Evolutionary conservation across 2,329 filamentous ascomycete species (phyloP).

Genomic region (Penicillium brevicompactum): DNA sequence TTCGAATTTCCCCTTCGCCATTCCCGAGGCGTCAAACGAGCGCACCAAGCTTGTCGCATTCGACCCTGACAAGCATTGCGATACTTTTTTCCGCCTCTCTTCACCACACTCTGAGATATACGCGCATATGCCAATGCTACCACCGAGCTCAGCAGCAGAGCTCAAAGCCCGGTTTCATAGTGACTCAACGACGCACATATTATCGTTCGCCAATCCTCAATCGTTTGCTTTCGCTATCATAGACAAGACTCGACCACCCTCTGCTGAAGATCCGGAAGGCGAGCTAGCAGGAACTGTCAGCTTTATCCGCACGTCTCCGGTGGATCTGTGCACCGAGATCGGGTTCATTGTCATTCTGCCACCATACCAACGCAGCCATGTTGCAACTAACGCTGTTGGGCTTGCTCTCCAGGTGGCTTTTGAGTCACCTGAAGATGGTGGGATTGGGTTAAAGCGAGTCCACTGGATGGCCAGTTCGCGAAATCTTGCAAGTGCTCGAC

Average conservation of each 20-base stretch:
- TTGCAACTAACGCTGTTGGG: constrained; percentile 17
- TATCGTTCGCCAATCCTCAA: constrained; percentile 19
- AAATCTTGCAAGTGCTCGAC: constrained; percentile 15
- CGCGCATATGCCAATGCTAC: constrained; percentile 12
- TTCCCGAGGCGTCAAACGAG: constrained; percentile 11
- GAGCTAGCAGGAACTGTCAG: constrained; percentile 21
- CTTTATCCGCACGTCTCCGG: constrained; percentile 13
- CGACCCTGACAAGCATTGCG: constrained; percentile 15
- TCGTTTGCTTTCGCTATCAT: constrained; percentile 22
- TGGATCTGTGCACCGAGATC: constrained; percentile 16
- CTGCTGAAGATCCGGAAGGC: constrained; percentile 16
- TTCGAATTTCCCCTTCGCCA: constrained; percentile 12
- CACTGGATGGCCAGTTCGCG: constrained; percentile 19
- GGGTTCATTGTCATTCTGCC: constrained; percentile 23
- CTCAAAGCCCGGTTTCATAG: constrained; percentile 13
- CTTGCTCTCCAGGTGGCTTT: constrained; percentile 15
- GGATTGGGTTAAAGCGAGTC: constrained; percentile 15
- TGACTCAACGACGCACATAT: constrained; percentile 3
- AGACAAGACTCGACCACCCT: constrained; percentile 18
- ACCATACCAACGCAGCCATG: constrained; percentile 20
- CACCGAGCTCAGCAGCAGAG: constrained; percentile 6
- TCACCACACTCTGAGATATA: constrained; percentile 16
- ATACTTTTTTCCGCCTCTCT: constrained; percentile 15
- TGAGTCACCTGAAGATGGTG: constrained; percentile 1
- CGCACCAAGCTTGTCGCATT: constrained; percentile 24